Evolutionary conservation across 192 early-diverging fungal species (phyloP), one percentile per base, ranked within the genome.

Genomic region (Rhizophagus sp.): DNA sequence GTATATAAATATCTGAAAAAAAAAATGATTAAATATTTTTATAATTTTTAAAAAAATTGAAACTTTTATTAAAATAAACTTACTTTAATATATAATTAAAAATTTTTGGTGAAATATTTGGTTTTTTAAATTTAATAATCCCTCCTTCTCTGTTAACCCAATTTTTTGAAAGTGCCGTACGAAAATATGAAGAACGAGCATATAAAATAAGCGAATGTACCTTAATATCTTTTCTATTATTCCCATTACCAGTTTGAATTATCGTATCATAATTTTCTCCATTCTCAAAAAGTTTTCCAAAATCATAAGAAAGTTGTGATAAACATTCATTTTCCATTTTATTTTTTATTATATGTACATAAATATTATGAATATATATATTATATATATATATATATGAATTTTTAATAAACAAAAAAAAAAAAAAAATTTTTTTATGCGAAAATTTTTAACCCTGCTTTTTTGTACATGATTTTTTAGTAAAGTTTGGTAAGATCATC

Each of bases 1-100:
- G 57, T 69, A 25, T 79, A 78, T 69, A 78, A 52, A 69, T 65
- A 78, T 33, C 76, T 78, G 9, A 44, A 44, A 44, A 44, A 44
- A 44, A 9, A 44, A 44, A 44, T 10, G 7, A 44, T 44, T 44
- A 44, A 44, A 44, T 10, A 44, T 5, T 47, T 47, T 47, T 47
- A 10, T 47, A 12, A 39, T 41, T 41, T 41, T 8, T n/a, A n/a
- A 41, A 41, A 8, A 41, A 41, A 6, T 41, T 41, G 39, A 41
- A n/a, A 41, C 44, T 47, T 47, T 47, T 47, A 12, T 10, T 44
- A 10, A 44, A 44, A 44, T 44, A 47, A 12, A 19, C 52, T 57
- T 57, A 57, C 52, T 22, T 57, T 57, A 57, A 57, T 8, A 79
- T 34, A 24, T 70, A 52, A 0, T 39, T n/a, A 24, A 79, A 69